Conservation (phyloP, 345 rosid genomes). For the Salix suchowensis region DNA sequence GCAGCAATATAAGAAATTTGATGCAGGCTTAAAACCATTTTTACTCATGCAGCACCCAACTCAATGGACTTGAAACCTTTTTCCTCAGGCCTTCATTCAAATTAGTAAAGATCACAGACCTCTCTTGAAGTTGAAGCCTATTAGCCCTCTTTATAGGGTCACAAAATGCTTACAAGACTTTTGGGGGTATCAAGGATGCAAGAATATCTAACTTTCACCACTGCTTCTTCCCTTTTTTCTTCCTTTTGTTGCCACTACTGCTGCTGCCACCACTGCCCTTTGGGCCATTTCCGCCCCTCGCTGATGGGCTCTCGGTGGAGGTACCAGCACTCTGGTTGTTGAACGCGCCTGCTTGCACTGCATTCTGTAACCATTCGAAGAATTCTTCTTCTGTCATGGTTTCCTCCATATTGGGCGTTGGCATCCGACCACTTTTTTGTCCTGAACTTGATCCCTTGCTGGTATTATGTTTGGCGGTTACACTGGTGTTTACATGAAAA, state of each 20-base stretch:
- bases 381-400: constrained; percentile 88
- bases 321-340: constrained; percentile 40
- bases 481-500: constrained; percentile 85
- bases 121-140: background rate
- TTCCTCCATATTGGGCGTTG: constrained; percentile 61
- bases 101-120: constrained; percentile 3
- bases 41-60: constrained; percentile 6
- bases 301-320: constrained; percentile 36
- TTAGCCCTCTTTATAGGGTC: constrained; percentile 2
- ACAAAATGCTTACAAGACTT: constrained; percentile 12
- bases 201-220: constrained; percentile 38
- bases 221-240: constrained; percentile 80
- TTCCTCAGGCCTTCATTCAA: background rate
- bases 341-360: constrained; percentile 70
- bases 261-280: constrained; percentile 31
- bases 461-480: constrained; percentile 44
- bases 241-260: constrained; percentile 43
- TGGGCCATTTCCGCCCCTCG: constrained; percentile 37
- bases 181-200: background rate
- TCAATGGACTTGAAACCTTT: background rate
- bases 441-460: constrained; percentile 60
- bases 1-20: background rate
- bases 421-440: constrained; percentile 53
- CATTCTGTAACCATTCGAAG: constrained; percentile 83
- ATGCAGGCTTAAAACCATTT: constrained; percentile 1